phyloP scores from a whole-genome alignment of 2,329 filamentous ascomycete species.

The Ophiostoma perfectum region DNA sequence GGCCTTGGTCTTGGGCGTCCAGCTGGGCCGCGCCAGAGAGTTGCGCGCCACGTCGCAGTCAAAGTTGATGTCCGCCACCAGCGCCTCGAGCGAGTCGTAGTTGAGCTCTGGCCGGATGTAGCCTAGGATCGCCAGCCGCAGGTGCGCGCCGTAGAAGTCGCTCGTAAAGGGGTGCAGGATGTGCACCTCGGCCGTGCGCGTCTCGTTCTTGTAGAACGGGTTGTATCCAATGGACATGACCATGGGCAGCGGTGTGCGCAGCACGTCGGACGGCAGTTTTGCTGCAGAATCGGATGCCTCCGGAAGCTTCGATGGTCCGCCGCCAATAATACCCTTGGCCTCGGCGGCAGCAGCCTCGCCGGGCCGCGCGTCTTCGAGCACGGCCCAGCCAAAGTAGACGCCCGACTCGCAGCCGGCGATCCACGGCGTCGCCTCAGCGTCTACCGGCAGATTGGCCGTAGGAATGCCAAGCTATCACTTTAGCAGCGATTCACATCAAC shows the following conservation, averaged over 20 bases:
- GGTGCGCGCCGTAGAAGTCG: conserved; percentile 80
- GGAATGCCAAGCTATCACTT: conserved; percentile 75
- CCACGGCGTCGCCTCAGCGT: conserved; percentile 55
- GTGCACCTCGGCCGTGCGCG: conserved; percentile 83
- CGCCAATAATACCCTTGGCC: conserved; percentile 40
- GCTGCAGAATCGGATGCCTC: conserved; percentile 36
- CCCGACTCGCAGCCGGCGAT: conserved; percentile 63
- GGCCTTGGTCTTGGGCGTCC: conserved; percentile 37
- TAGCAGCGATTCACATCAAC: background rate
- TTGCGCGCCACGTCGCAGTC: conserved; percentile 78
- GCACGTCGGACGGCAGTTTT: conserved; percentile 28
- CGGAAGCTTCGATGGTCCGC: conserved; percentile 22
- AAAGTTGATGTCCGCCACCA: conserved; percentile 81
- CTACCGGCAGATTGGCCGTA: conserved; percentile 84
- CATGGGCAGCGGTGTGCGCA: conserved; percentile 55
- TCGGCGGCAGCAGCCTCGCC: conserved; percentile 40
- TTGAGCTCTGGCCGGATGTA: conserved; percentile 87
- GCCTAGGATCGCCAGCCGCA: conserved; percentile 75
- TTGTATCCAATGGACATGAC: conserved; percentile 96
- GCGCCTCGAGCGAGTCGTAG: conserved; percentile 74
- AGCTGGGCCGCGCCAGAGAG: conserved; percentile 65
- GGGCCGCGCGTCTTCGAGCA: conserved; percentile 54
- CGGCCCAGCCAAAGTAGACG: conserved; percentile 91
- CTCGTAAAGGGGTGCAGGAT: conserved; percentile 69
- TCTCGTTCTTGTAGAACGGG: conserved; percentile 90